Evolutionary conservation across 2,329 filamentous ascomycete genomes (phyloP), one percentile per base, ranked within the genome.

Genomic region (Leptodontidium sp.): DNA sequence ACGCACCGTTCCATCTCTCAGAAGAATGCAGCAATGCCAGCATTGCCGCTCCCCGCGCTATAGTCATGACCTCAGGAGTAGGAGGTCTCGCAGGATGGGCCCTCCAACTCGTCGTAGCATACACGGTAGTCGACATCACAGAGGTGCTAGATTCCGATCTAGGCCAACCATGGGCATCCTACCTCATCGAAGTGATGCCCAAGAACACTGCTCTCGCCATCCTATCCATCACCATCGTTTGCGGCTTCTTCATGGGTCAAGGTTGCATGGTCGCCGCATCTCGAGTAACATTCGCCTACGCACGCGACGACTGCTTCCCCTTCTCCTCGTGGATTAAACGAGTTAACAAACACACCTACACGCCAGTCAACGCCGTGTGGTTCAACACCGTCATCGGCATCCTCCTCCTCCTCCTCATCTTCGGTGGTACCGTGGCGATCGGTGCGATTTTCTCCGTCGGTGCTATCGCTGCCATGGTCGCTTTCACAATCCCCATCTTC

Each of bases 1-100:
- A 92, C 78, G 85, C 85, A 0, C 87, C 90, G 0, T 93, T 93
- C 78, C 91, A 93, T 79, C 79, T 93, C n/a, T 86, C 88, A 3
- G 91, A 93, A 76, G 91, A 93, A 78, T 93, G 91, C 79, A 89
- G 88, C 69, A 93, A 93, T 73, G 91, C 91, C 35, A 88, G 87
- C 72, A 80, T 93, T 57, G 90, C 91, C 38, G 87, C 89, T 11
- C 91, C 91, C 0, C 86, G 91, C 14, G 91, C 91, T 8, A 93
- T 93, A 64, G 87, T 92, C 47, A 82, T 93, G 76, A 93, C 91
- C 0, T 88, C 88, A 0, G 86, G 81, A 1, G 82, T 90, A 1
- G 91, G 91, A 6, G 90, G 90, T 1, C 70, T 90, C 2, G 84
- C 91, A 70, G 91, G 91, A 57, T 93, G 90, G 88, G 88, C 91